These are phyloP conservation scores for Pleurotus salmoneostramineus DNA, from an alignment of 768 basidiomycete species.

Conservation along the genomic window DNA sequence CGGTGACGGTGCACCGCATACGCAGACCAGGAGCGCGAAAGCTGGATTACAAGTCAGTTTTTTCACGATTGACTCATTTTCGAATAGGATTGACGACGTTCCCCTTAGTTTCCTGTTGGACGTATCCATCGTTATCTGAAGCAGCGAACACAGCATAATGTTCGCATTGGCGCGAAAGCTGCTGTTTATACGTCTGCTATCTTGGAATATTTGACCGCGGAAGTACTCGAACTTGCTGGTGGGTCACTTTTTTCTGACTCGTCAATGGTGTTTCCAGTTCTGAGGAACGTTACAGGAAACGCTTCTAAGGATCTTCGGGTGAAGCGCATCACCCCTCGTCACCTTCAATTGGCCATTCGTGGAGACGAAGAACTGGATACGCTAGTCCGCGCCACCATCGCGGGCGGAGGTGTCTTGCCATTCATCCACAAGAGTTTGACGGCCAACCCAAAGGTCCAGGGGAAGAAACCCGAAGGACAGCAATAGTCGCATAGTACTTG, in stretches of 20 bases:
- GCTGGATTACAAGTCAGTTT: slow-evolving; percentile 78
- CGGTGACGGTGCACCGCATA: slow-evolving; percentile 17
- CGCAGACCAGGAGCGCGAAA: slow-evolving; percentile 68
- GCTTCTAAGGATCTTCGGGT: slow-evolving; percentile 97
- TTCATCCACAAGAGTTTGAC: slow-evolving; percentile 88
- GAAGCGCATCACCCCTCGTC: slow-evolving; percentile 95
- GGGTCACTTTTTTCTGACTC: slow-evolving; percentile 20
- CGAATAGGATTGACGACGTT: not conserved
- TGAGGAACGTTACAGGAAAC: slow-evolving; percentile 55
- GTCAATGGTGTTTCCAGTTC: not conserved
- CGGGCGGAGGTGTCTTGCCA: slow-evolving; percentile 83
- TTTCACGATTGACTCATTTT: not conserved
- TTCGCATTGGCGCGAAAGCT: slow-evolving; percentile 96
- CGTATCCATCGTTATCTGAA: slow-evolving; percentile 97
- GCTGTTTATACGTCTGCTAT: slow-evolving; percentile 97
- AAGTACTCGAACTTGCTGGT: slow-evolving; percentile 96
- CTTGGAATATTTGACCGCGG: slow-evolving; percentile 93
- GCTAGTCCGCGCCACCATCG: slow-evolving; percentile 91
- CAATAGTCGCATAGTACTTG: not conserved
- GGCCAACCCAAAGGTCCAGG: slow-evolving; percentile 37
- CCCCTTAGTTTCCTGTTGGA: slow-evolving; percentile 85
- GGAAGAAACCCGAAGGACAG: slow-evolving; percentile 40
- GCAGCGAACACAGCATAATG: slow-evolving; percentile 87
- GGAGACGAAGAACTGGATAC: slow-evolving; percentile 98
- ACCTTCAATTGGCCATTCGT: slow-evolving; percentile 93